Evolutionary conservation across 192 early-diverging fungal genomes (phyloP).

Genomic region (Phlyctochytrium planicorne): DNA sequence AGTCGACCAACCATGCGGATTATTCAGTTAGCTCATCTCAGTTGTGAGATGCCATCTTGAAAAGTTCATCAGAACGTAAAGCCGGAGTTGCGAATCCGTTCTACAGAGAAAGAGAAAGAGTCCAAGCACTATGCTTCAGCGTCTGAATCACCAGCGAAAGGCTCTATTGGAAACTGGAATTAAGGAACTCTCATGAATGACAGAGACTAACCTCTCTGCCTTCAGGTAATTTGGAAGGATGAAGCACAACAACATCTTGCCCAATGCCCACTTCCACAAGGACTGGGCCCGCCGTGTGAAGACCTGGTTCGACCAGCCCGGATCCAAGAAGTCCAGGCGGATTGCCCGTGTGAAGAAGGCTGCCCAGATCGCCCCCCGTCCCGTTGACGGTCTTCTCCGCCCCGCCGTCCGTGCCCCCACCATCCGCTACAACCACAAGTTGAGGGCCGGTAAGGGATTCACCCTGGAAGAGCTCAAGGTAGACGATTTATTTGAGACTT

Average conservation of each 20-base stretch:
- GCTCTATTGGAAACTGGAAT: no score
- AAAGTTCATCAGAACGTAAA: no score
- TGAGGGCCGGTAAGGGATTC: constrained; percentile 96
- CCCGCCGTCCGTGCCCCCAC: constrained; percentile 96
- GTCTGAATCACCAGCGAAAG: no score
- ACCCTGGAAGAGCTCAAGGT: constrained; percentile 98
- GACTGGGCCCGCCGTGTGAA: constrained; percentile 94
- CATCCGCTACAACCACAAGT: constrained; percentile 97
- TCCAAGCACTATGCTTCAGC: no score
- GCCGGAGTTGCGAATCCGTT: no score
- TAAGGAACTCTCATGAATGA: no score
- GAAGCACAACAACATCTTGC: constrained; percentile 95
- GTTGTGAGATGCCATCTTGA: no score
- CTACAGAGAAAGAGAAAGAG: no score
- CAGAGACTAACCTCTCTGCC: no score
- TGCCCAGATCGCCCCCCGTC: constrained; percentile 91
- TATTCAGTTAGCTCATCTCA: no score
- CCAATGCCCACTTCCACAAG: constrained; percentile 97
- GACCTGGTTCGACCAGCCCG: constrained; percentile 99
- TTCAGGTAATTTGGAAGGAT: constrained; percentile 37
- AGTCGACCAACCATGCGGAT: no score
- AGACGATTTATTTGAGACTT: no score
- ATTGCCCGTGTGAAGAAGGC: constrained; percentile 90
- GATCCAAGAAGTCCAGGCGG: constrained; percentile 89
- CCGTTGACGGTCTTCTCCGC: constrained; percentile 92